Evolutionary conservation across 176 grass and related monocot species (phyloP), one percentile per base, ranked within the genome.

Genomic region (Triticum dicoccoides): DNA sequence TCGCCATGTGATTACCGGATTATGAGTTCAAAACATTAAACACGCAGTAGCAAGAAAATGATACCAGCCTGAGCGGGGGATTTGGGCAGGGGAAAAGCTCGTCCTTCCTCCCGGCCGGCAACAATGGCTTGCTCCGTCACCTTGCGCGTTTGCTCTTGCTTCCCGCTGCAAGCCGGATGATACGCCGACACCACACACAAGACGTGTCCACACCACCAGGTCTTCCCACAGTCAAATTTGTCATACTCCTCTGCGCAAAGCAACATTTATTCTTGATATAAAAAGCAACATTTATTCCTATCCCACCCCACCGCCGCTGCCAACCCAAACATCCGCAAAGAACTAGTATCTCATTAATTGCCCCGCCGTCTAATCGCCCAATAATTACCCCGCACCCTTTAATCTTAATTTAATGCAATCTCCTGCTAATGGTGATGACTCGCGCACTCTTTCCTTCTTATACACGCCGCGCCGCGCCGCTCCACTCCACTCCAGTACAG

Each of bases 251-350:
- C 30, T 10, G 9, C 29, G 14, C 13, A 11, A 58, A 58, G 54
- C 54, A 58, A 58, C 54, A 20, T 58, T 58, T 58, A 54, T 54
- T 54, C 15, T 18, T 7, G 15, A 52, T 54, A 49, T 49, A 47
- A 49, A 49, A 10, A 34, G 33, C 20, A 76, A 89, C 83, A 89
- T 89, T 89, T 86, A 82, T 89, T 62, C 83, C 78, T 69, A n/a
- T 81, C 58, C 76, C 61, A 44, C 33, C 51, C 49, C 58, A 30
- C 69, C 24, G 24, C 78, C 11, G 56, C 73, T 59, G 42, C 59
- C 41, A 69, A 69, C 37, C 72, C 52, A 86, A 70, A 86, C 73
- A 86, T 90, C 34, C 84, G 65, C 38, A 32, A 0, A 85, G 11
- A 82, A 42, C 24, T 34, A 30, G 29, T 30, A 23, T 18, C 66